These are phyloP conservation scores for Acer saccharum DNA, from an alignment of 345 rosid species.

Conservation along the genomic window DNA sequence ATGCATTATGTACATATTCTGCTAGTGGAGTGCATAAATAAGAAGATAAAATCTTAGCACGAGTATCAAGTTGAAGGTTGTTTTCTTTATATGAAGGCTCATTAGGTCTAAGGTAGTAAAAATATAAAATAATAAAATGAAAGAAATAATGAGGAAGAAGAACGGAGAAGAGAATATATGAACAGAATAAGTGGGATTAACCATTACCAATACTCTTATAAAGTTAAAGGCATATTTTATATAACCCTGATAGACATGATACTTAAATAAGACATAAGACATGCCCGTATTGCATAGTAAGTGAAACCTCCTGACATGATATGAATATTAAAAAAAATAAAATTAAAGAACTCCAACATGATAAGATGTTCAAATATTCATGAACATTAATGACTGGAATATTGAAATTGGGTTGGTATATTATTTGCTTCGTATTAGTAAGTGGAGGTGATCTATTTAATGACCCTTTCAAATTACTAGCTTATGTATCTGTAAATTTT, in stretches of 20 bases:
- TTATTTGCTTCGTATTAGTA: background rate
- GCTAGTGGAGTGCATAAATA: background rate
- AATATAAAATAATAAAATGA: too few species aligned
- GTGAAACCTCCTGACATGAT: background rate
- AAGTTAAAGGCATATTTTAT: too few species aligned
- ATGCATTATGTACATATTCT: background rate
- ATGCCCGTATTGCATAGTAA: background rate
- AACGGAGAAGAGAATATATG: too few species aligned
- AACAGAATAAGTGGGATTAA: too few species aligned
- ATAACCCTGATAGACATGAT: too few species aligned
- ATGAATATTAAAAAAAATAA: background rate
- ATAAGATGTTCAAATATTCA: background rate
- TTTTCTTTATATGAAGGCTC: background rate
- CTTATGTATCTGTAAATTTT: conserved; percentile 4
- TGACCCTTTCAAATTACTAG: conserved; percentile 3
- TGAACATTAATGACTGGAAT: background rate
- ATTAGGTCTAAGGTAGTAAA: too few species aligned
- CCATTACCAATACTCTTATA: too few species aligned
- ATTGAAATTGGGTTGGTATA: background rate
- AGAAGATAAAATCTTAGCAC: background rate
- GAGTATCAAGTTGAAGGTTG: background rate
- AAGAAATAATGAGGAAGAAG: too few species aligned
- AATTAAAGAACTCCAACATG: background rate
- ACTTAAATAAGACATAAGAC: too few species aligned
- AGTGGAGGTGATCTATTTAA: background rate